phyloP scores from a whole-genome alignment of 192 early-diverging fungal species.

The Umbelopsis vinacea region DNA sequence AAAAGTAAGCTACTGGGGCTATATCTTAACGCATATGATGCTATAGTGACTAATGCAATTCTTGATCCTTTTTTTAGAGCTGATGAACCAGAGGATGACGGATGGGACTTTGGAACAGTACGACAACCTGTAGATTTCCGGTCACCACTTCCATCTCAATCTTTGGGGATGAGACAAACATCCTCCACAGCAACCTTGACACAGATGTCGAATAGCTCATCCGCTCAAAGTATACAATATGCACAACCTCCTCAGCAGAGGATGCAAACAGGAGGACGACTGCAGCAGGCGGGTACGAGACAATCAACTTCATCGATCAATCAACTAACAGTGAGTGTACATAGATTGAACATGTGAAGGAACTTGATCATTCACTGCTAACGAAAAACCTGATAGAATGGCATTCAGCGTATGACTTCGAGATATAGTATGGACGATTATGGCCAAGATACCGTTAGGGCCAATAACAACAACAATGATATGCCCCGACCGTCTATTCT shows the following conservation, averaged over 20 bases:
- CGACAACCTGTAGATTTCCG: conserved; percentile 36
- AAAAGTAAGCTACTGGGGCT: conserved; percentile 32
- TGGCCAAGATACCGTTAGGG: conserved; percentile 34
- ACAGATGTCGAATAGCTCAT: conserved; percentile 24
- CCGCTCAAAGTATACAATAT: conserved; percentile 13
- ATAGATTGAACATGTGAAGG: not conserved
- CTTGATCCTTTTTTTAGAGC: conserved; percentile 16
- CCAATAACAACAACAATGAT: conserved; percentile 30
- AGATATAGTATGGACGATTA: conserved; percentile 32
- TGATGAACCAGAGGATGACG: conserved; percentile 46
- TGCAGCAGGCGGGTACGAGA: not conserved
- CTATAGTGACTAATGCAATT: not conserved
- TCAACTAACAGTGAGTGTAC: conserved; percentile 30
- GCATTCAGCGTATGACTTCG: conserved; percentile 26
- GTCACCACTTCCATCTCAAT: conserved; percentile 22
- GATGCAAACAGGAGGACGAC: not conserved
- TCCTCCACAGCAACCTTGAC: not conserved
- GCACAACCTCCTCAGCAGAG: not conserved
- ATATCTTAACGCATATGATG: not conserved
- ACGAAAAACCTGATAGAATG: conserved; percentile 4
- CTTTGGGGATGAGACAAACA: conserved; percentile 7
- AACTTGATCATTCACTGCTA: no score
- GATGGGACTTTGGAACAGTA: conserved; percentile 64
- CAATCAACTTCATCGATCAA: conserved; percentile 23
- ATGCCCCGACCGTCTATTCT: not conserved